Base-by-base conservation (phyloP, 2,329 filamentous ascomycete species). In the Acephala macrosclerotiorum region DNA sequence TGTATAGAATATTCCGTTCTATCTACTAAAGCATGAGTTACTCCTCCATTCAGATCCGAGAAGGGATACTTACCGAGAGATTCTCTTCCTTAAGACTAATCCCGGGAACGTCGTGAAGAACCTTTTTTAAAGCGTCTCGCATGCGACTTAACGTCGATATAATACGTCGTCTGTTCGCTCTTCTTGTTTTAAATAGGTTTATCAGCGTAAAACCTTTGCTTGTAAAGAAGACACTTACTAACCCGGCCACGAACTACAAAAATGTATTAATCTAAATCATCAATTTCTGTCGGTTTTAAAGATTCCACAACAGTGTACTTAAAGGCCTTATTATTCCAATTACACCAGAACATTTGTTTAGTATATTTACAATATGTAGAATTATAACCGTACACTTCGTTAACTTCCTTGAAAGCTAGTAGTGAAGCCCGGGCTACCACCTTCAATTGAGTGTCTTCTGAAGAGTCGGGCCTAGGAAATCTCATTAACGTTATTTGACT, bases 61-160 rank as follows among this genome's bases (percentile, higher is more conserved):
- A 4, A n/a, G 40, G 45, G 6, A 26, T 49, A 20, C 38, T 42
- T 65, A 71, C 56, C 36, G 61, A 62, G 63, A 57, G 66, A 67
- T 60, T 65, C 53, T 62, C 36, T 58, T 76, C 75, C 29, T 69
- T 66, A 25, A 78, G 68, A 60, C 72, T 76, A 61, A 77, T 66
- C 42, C 70, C 72, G 35, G 71, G 73, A 62, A 78, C 71, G 49
- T 75, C 69, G 53, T 70, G 42, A 40, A 79, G 61, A 42, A 79
- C 72, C 26, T 66, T 69, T 61, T 72, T 68, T 35, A 79, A 66
- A 53, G 73, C 69, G 56, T 78, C 74, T 66, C 73, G 72, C 57
- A 66, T 73, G 66, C 22, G 75, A 78, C 66, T 78, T 78, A 25
- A 79, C 73, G 64, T 78, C 68, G 56, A 76, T 58, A 63, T 71